Evolutionary conservation across 371 early-diverging fungal species (phyloP), one percentile per base, ranked within the genome.

Genomic region (Basidiobolus meristosporus): DNA sequence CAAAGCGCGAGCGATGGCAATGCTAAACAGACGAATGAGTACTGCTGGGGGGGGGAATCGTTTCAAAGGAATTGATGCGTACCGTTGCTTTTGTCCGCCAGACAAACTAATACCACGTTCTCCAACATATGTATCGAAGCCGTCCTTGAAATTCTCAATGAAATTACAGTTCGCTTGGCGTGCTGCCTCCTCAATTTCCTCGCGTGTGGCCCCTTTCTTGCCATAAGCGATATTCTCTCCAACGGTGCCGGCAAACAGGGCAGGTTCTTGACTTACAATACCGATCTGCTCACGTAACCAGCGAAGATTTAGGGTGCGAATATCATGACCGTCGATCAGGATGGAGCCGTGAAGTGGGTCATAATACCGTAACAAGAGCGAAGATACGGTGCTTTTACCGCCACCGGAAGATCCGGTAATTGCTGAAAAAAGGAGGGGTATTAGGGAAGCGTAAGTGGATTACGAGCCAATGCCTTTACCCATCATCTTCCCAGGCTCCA

Each of bases 11-110:
- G 85, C 83, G 44, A 89, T 56, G 28, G 62, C 44, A 15, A 68
- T 55, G 53, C 45, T 43, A 62, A 59, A 40, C 62, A 60, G 46
- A 56, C 58, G 44, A 40, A 51, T 36, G 40, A 49, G 41, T 54
- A 52, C 2, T 41, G 40, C 1, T 52, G 30, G 21, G 51, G 40
- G 18, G 43, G 52, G 7, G n/a, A 6, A 4, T 6, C 5, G 19
- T 31, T 58, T 38, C 36, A 53, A 45, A n/a, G 59, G 41, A 40
- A 46, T 30, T 1, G 60, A 12, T 12, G 47, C 12, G 50, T 57
- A 43, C 26, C 71, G 60, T 46, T 90, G 87, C 50, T 81, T 82
- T 54, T 90, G 84, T 7, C 88, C 89, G 26, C 85, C 87, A 44
- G 70, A 68, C 19, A 90, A 55, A 23, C 65, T 67, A 42, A 63